Evolutionary conservation across 257 asterid species (phyloP), one percentile per base, ranked within the genome.

Genomic region (Forsythia suspensa): DNA sequence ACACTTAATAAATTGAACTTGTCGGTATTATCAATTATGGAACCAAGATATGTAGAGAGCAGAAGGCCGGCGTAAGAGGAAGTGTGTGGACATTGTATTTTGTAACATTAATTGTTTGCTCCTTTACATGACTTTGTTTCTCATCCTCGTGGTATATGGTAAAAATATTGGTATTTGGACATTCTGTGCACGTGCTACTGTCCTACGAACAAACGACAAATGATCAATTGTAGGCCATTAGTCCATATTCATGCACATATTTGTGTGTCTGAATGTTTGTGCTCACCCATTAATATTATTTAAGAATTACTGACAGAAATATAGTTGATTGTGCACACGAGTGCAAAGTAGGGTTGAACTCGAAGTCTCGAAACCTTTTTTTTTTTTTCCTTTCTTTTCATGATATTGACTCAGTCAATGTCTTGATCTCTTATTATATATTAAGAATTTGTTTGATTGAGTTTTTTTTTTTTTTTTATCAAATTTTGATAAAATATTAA

Each of bases 151-250:
- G 18, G 34, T 16, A 57, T 6, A 20, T 55, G 24, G 29, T 57
- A 18, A 7, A 65, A 39, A 13, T 75, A 36, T n/a, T 24, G 18
- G 70, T 52, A 65, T 80, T 75, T 79, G 79, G 72, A 41, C 29
- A 15, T 41, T 15, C 12, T 8, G 15, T 66, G 83, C 86, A 83
- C 86, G 84, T 83, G 86, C 44, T 69, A 11, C 5, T 83, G 86
- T 79, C 81, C 83, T 57, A 71, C n/a, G 46, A 79, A 79, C 59
- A 5, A 4, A 76, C 76, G 81, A 76, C 83, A 76, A 76, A 72
- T n/a, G 2, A 71, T 72, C 72, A 68, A 63, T 36, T 20, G 2
- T 21, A 63, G 70, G 29, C 39, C 70, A 29, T 24, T 21, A 3
- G 6, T 63, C 38, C 70, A 63, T 3, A 24, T 21, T 20, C 16